Evolutionary conservation across 352 stramenopile species (phyloP).

Genomic region (Thraustotheca clavata): DNA sequence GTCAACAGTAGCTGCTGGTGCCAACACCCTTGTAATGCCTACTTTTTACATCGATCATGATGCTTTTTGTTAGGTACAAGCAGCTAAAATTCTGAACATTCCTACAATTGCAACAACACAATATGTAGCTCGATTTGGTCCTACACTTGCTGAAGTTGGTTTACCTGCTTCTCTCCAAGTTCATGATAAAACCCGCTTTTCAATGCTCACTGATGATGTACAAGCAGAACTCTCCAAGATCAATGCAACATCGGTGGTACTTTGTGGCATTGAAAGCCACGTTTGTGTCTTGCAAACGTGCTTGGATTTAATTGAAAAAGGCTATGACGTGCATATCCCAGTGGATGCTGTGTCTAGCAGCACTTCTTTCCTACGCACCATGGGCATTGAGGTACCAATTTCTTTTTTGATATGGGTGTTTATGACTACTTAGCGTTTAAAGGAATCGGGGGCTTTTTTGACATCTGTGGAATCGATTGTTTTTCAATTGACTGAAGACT

Average conservation of each 20-base stretch:
- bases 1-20: slow-evolving; percentile 83
- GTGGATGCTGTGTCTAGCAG: slow-evolving; percentile 92
- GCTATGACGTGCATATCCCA: slow-evolving; percentile 96
- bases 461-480: slow-evolving; percentile 93
- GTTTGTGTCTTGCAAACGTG: slow-evolving; percentile 95
- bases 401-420: neutral
- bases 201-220: slow-evolving; percentile 95
- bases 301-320: slow-evolving; percentile 92
- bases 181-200: slow-evolving; percentile 98
- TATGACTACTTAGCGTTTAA: slow-evolving; percentile 66
- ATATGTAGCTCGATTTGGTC: slow-evolving; percentile 92
- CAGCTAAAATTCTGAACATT: slow-evolving; percentile 81
- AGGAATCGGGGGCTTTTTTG: slow-evolving; percentile 88
- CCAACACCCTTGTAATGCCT: slow-evolving; percentile 37
- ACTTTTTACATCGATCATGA: neutral
- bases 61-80: slow-evolving; percentile 29
- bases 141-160: slow-evolving; percentile 73
- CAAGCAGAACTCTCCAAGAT: slow-evolving; percentile 51
- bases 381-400: slow-evolving; percentile 74
- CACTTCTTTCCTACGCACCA: slow-evolving; percentile 81
- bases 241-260: slow-evolving; percentile 74
- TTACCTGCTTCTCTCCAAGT: slow-evolving; percentile 39
- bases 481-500: slow-evolving; percentile 91
- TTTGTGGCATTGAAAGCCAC: slow-evolving; percentile 97
- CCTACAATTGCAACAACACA: slow-evolving; percentile 94